Evolutionary conservation across 305 asterid genomes (phyloP).

Genomic region (Andrographis paniculata): DNA sequence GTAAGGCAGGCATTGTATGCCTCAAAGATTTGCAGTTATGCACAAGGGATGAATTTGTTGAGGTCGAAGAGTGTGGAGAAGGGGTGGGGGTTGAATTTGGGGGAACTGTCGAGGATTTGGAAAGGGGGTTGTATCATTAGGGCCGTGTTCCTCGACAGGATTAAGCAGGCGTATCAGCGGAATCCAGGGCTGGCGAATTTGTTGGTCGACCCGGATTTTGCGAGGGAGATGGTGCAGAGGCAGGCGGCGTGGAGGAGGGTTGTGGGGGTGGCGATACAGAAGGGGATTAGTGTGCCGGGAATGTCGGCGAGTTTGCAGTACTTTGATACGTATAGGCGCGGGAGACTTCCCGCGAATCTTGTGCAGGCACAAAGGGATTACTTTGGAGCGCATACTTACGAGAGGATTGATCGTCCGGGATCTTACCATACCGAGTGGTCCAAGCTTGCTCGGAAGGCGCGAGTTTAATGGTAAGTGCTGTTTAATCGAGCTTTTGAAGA

Average conservation of each 20-base stretch:
- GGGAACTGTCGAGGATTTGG: slow-evolving; percentile 89
- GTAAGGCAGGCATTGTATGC: slow-evolving; percentile 93
- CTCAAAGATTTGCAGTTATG: slow-evolving; percentile 85
- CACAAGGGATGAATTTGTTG: slow-evolving; percentile 89
- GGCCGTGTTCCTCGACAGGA: slow-evolving; percentile 88
- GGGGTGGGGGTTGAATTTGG: slow-evolving; percentile 81
- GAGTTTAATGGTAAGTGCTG: slow-evolving; percentile 20
- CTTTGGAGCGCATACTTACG: slow-evolving; percentile 93
- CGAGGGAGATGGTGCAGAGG: slow-evolving; percentile 93
- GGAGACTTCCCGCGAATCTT: slow-evolving; percentile 75
- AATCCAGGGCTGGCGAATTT: slow-evolving; percentile 58
- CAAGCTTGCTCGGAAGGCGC: slow-evolving; percentile 63
- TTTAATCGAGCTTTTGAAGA: slow-evolving; percentile 28
- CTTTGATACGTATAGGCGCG: slow-evolving; percentile 82
- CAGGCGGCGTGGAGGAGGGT: slow-evolving; percentile 92
- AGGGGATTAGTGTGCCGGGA: slow-evolving; percentile 73
- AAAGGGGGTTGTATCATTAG: slow-evolving; percentile 91
- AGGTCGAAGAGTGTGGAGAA: slow-evolving; percentile 79
- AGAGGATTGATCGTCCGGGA: slow-evolving; percentile 59
- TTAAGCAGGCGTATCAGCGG: slow-evolving; percentile 81
- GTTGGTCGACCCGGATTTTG: slow-evolving; percentile 85
- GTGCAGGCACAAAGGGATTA: slow-evolving; percentile 97
- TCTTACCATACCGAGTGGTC: slow-evolving; percentile 86
- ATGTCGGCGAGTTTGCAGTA: slow-evolving; percentile 87
- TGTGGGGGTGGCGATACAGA: slow-evolving; percentile 61